These are phyloP conservation scores for Sporothrix pseudoabietina DNA, from an alignment of 2,329 filamentous ascomycete species.

Conservation along the genomic window DNA sequence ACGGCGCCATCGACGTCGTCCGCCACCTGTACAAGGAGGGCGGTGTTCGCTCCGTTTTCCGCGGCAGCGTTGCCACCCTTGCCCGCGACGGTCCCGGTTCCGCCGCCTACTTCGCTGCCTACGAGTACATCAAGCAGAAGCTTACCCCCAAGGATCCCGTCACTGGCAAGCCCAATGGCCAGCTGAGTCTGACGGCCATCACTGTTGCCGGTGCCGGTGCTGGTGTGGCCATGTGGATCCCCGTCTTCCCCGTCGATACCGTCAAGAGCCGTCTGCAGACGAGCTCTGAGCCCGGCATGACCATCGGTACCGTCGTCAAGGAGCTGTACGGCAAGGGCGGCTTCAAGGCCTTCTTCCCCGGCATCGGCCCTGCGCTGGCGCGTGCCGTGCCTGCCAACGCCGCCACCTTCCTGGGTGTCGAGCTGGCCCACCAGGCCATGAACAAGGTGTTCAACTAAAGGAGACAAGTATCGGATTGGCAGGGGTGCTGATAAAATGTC, in stretches of 20 bases:
- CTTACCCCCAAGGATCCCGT: conserved; percentile 80
- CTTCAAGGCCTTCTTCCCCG: conserved; percentile 92
- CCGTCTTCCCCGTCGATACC: conserved; percentile 96
- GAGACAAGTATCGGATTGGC: background rate
- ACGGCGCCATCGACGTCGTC: conserved; percentile 84
- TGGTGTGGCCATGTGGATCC: conserved; percentile 98
- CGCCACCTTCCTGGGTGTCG: conserved; percentile 86
- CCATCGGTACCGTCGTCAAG: conserved; percentile 75
- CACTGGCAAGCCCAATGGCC: conserved; percentile 68
- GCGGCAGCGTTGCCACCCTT: conserved; percentile 85
- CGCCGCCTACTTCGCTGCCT: conserved; percentile 95
- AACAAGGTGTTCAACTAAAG: conserved; percentile 66
- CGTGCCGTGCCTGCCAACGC: conserved; percentile 95
- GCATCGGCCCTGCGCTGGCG: conserved; percentile 87
- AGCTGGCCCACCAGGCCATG: conserved; percentile 82
- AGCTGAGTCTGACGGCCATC: conserved; percentile 79
- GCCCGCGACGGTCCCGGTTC: conserved; percentile 91
- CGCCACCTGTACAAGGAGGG: conserved; percentile 90
- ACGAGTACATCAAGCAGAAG: conserved; percentile 89
- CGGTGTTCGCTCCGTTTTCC: conserved; percentile 87
- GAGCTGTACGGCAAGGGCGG: conserved; percentile 84
- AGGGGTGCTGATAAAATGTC: background rate
- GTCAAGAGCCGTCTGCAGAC: conserved; percentile 94
- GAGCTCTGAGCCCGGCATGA: conserved; percentile 74
- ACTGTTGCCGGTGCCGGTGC: conserved; percentile 86